These are phyloP conservation scores for Inga leiocalycina DNA, from an alignment of 306 rosid species.

Conservation along the genomic window DNA sequence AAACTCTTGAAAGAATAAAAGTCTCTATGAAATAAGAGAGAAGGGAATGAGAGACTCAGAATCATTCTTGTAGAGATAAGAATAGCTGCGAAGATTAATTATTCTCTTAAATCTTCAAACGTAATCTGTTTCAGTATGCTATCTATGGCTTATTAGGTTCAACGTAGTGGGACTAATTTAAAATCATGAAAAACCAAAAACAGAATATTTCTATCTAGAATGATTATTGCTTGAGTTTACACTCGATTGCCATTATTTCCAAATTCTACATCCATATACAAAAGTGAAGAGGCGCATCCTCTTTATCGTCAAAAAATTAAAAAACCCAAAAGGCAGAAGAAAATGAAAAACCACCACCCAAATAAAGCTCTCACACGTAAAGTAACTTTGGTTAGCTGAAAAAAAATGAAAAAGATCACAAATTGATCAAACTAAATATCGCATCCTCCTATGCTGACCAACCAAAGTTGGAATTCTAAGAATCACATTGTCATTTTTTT, in stretches of 20 bases:
- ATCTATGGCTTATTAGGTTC: background rate
- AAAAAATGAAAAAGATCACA: conserved; percentile 11
- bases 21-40: background rate
- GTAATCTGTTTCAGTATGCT: background rate
- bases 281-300: conserved; percentile 13
- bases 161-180: conserved; percentile 12
- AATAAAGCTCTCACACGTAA: background rate
- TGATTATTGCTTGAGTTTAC: background rate
- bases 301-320: background rate
- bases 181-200: conserved; percentile 5
- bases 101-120: background rate
- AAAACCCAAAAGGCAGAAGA: background rate
- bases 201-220: background rate
- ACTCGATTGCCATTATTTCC: background rate
- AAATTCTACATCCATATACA: background rate
- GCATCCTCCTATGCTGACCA: background rate
- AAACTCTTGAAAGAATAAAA: conserved; percentile 9
- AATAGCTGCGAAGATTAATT: background rate
- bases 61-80: background rate
- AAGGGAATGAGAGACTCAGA: conserved; percentile 9
- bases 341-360: background rate
- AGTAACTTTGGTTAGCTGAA: conserved; percentile 1
- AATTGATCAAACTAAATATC: conserved; percentile 10
- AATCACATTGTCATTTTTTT: conserved; percentile 12
- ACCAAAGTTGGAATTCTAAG: conserved; percentile 1